Evolutionary conservation across 2,329 filamentous ascomycete genomes (phyloP).

Genomic region (Clarireedia sp.): DNA sequence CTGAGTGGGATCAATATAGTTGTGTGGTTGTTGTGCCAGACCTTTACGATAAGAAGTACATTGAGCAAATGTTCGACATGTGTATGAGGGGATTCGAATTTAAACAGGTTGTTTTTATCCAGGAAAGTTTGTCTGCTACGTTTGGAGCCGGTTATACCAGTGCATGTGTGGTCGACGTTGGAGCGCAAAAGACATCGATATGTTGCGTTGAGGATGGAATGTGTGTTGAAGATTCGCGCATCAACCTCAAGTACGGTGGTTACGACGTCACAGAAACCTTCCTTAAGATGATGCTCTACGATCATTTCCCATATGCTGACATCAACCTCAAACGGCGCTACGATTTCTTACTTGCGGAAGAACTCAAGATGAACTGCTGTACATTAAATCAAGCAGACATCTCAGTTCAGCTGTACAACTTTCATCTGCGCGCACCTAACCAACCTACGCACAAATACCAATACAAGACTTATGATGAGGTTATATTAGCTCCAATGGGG

Average conservation of each 20-base stretch:
- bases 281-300: constrained; percentile 94
- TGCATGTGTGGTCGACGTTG: constrained; percentile 91
- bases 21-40: constrained; percentile 97
- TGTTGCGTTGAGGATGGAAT: constrained; percentile 96
- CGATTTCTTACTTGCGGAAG: constrained; percentile 88
- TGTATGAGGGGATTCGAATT: constrained; percentile 88
- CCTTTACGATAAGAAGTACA: constrained; percentile 89
- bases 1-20: constrained; percentile 82
- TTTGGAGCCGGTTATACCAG: constrained; percentile 94
- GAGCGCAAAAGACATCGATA: constrained; percentile 94
- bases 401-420: constrained; percentile 79
- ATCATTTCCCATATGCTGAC: constrained; percentile 90
- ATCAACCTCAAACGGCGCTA: constrained; percentile 87
- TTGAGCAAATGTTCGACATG: constrained; percentile 75
- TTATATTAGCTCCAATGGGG: constrained; percentile 91
- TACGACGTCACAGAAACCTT: constrained; percentile 91
- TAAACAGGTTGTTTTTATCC: constrained; percentile 82
- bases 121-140: constrained; percentile 89
- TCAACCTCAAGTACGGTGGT: constrained; percentile 92
- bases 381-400: constrained; percentile 87
- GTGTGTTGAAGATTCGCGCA: constrained; percentile 84
- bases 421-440: constrained; percentile 80
- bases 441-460: constrained; percentile 87
- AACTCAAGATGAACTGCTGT: constrained; percentile 88
- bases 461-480: constrained; percentile 96